Base-by-base conservation (phyloP, 2,329 filamentous ascomycete species). In the Ceratocystis papillata region DNA sequence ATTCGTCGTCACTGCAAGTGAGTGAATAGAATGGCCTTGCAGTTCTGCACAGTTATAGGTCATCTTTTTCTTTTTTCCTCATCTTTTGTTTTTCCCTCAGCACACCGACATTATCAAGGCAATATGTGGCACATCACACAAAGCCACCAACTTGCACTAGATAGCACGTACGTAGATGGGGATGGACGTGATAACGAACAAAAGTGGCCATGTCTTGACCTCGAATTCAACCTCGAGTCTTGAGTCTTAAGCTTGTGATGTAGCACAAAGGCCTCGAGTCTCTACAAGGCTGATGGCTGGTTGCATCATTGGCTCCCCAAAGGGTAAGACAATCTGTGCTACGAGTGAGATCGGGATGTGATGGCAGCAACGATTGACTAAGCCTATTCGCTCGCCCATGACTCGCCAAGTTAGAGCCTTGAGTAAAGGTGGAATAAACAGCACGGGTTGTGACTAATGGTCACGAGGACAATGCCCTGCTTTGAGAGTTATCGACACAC, bases 71-170 rank as follows among this genome's bases (percentile, higher is more conserved):
- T 28, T 41, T 41, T 41, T 12, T 41, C 37, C 37, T 41, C 10
- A 12, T 41, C 8, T 41, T 10, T 41, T 41, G 37, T 41, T 41
- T 41, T 41, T 41, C 10, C 37, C 55, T 10, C 17, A 20, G 15
- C 28, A 59, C 55, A 59, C 55, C 55, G 55, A 59, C 55, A 59
- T 59, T 59, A 28, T 37, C 2, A 37, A n/a, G 55, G 15, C 28
- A 59, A 37, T 20, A 30, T 53, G 12, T 53, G n/a, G n/a, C n/a
- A n/a, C 48, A 5, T 53, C 10, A 28, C 22, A 53, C 3, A 53
- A 28, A 28, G 48, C 4, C 48, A 10, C 12, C 20, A 53, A 22
- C 48, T 28, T 8, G 48, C n/a, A 10, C 46, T 50, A 20, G 48
- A 20, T 22, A 50, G 20, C 3, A 4, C 20, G 22, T 50, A 15